Percentiles rank a stretch among this genome's conserved stretches.
Conservation (phyloP, 2,329 filamentous ascomycete species). For the Claviceps maximensis region DNA sequence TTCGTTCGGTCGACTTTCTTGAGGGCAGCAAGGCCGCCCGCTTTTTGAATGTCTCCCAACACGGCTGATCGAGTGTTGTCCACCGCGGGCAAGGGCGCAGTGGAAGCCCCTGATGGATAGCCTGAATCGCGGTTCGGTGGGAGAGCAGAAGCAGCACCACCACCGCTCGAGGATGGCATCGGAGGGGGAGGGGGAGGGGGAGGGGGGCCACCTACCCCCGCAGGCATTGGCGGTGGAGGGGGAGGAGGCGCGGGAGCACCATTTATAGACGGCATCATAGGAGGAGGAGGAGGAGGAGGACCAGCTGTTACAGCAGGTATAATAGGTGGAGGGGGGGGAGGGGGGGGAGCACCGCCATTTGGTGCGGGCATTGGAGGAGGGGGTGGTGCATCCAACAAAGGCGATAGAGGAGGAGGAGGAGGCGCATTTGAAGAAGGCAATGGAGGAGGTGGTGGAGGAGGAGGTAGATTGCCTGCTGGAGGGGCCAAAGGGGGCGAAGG, state of each 20-base stretch:
- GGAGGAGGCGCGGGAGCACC: not conserved
- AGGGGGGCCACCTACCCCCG: conserved; percentile 19
- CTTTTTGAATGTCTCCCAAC: conserved; percentile 58
- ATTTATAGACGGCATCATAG: too few species aligned
- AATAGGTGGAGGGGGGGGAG: conserved; percentile 14
- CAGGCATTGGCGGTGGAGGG: conserved; percentile 13
- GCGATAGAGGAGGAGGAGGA: conserved; percentile 16
- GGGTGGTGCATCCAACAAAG: conserved; percentile 18
- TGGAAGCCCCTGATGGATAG: conserved; percentile 40
- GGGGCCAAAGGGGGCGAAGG: too few species aligned
- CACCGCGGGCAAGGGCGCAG: conserved; percentile 26
- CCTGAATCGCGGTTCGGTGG: conserved; percentile 46
- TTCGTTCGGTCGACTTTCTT: conserved; percentile 62
- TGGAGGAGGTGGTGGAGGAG: conserved; percentile 20
- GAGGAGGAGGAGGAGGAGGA: conserved; percentile 29
- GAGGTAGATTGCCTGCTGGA: conserved; percentile 24
- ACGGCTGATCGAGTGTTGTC: conserved; percentile 43
- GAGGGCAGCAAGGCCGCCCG: conserved; percentile 52
- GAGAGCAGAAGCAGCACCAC: conserved; percentile 23
- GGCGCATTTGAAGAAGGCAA: conserved; percentile 14
- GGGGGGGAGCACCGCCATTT: conserved; percentile 14
- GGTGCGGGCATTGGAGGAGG: conserved; percentile 17
- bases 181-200: conserved; percentile 26
- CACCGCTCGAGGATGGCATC: conserved; percentile 15
- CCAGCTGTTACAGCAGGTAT: not conserved